Conservation (phyloP, 163 green algal species). For the Coccomyxa subellipsoidea region DNA sequence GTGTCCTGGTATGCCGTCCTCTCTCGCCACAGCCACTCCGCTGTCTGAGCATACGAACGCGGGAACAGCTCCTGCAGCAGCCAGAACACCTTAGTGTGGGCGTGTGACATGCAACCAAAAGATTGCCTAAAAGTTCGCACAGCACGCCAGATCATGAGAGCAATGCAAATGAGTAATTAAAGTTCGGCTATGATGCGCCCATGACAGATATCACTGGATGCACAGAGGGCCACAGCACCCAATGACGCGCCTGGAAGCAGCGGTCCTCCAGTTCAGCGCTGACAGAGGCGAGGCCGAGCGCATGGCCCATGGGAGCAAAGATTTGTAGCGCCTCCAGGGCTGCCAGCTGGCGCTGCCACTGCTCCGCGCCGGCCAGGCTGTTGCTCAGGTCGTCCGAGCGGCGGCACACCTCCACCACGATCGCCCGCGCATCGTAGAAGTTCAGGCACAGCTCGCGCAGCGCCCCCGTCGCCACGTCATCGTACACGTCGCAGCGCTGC, state of each 20-base stretch:
- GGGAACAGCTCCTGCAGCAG: constrained; percentile 52
- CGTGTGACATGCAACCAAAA: too few species aligned
- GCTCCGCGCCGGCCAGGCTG: constrained; percentile 15
- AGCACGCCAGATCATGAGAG: too few species aligned
- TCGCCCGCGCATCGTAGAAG: constrained; percentile 71
- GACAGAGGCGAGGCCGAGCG: constrained; percentile 59
- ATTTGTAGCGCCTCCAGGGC: constrained; percentile 74
- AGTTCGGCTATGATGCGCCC: too few species aligned
- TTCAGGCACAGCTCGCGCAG: constrained; percentile 73
- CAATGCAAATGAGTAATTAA: too few species aligned
- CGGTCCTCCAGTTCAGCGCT: constrained; percentile 67
- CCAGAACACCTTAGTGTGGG: not conserved
- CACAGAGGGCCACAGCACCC: too few species aligned
- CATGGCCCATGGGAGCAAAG: constrained; percentile 76
- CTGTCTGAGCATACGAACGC: constrained; percentile 56
- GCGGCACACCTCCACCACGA: constrained; percentile 64
- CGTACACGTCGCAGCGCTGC: constrained; percentile 58
- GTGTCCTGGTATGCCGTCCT: constrained; percentile 40
- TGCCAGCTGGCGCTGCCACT: constrained; percentile 44
- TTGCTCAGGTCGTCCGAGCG: constrained; percentile 55
- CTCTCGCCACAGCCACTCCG: constrained; percentile 51
- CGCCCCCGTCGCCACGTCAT: constrained; percentile 65
- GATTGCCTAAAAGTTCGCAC: too few species aligned
- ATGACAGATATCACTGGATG: too few species aligned
- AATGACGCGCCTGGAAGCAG: constrained; percentile 66